Percentiles rank a stretch among this genome's conserved stretches.
phyloP scores from a whole-genome alignment of 2,329 filamentous ascomycete genomes.

The Fusarium tjaetaba region DNA sequence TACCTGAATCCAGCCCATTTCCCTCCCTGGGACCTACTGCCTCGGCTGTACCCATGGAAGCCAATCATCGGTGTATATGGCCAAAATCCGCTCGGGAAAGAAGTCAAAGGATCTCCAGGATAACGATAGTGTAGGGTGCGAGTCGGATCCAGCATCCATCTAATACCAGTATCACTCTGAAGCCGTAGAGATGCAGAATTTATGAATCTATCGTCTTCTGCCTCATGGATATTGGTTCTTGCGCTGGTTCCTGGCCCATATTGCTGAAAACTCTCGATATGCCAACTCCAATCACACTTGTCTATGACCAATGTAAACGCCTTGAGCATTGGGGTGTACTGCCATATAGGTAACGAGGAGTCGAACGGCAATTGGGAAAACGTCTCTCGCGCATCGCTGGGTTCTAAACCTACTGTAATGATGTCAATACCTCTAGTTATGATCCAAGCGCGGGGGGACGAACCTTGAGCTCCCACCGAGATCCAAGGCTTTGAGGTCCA shows the following conservation, averaged over 20 bases:
- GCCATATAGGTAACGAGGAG: neutral
- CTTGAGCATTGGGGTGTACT: neutral
- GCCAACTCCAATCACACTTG: accelerated
- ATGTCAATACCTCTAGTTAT: neutral
- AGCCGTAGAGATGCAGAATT: no score
- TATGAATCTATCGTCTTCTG: no score
- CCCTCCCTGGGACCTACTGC: no score
- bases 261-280: neutral
- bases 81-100: accelerated
- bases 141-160: neutral
- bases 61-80: accelerated
- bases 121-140: accelerated
- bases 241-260: neutral
- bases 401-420: neutral
- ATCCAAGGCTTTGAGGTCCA: accelerated
- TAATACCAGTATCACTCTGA: neutral
- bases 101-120: neutral
- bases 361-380: accelerated
- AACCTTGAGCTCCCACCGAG: neutral
- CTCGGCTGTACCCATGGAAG: neutral
- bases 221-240: neutral
- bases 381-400: accelerated
- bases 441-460: neutral
- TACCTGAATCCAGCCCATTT: neutral
- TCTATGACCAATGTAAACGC: neutral